Evolutionary conservation across 257 asterid species (phyloP), one percentile per base, ranked within the genome.

Genomic region (Paraleonurus japonicus): DNA sequence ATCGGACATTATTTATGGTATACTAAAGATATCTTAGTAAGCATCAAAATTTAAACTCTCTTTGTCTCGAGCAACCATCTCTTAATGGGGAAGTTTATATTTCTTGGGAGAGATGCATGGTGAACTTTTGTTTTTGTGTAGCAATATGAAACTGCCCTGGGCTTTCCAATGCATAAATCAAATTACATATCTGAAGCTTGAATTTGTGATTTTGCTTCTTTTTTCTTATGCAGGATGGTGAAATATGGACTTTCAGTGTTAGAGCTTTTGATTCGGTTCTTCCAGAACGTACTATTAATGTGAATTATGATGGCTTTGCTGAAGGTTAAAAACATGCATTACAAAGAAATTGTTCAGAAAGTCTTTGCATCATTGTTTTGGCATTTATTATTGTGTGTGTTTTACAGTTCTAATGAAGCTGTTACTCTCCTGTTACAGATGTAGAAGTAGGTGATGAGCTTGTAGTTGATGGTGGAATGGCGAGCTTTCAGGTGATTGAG

Each of bases 391-490:
- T 48, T 20, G 61, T 61, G 28, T 70, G 69, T 68, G 84, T 79
- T 13, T 79, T 89, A 84, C 50, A 87, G 55, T 11, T 90, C 55
- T 74, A 43, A 45, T 35, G 79, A 60, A 62, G 58, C 37, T 58
- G 16, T 9, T 59, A 86, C 27, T 61, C 55, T 70, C 30, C 10
- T 39, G 1, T 70, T 73, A 63, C 96, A 95, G 99, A 95, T 90
- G 89, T 90, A 63, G 76, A 80, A 72, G 90, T 87, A 62, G 97
- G 99, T 15, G 98, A 95, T 83, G 98, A 92, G 17, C 97, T 95
- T 74, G 85, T 95, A 43, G 95, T 95, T 48, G 99, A 95, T 84
- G 99, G 99, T 85, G 98, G 99, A 73, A 95, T 95, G 99, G 99
- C 90, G 75, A 92, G 99, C 79, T 95, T 92, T 86, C 97, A 95